These are phyloP conservation scores for Pichia sp. DNA, from an alignment of 1,139 yeast species.

Conservation along the genomic window DNA sequence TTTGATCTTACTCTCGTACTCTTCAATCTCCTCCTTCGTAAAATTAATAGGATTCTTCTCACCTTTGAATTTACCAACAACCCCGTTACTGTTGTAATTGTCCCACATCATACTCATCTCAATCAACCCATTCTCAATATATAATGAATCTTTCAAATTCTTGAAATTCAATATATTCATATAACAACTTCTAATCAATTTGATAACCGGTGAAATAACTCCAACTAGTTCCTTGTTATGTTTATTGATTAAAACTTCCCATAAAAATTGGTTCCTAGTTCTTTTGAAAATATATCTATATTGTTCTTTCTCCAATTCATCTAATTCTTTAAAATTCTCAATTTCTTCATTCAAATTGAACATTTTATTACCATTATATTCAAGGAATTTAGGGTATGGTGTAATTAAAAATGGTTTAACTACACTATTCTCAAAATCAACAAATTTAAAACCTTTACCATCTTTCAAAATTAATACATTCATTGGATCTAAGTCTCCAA, in stretches of 20 bases:
- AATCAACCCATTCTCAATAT: constrained; percentile 58
- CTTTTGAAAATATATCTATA: constrained; percentile 79
- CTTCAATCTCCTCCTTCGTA: constrained; percentile 42
- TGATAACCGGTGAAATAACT: constrained; percentile 70
- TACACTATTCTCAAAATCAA: constrained; percentile 76
- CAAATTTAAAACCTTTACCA: constrained; percentile 40
- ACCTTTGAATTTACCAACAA: constrained; percentile 37
- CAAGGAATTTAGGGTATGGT: constrained; percentile 73
- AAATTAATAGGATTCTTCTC: constrained; percentile 54
- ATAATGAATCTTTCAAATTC: constrained; percentile 53
- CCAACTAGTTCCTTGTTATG: constrained; percentile 62
- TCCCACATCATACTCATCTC: constrained; percentile 76
- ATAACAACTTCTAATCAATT: constrained; percentile 59
- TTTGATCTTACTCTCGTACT: constrained; percentile 52
- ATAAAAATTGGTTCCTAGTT: constrained; percentile 84
- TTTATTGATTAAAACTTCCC: constrained; percentile 72
- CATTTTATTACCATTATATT: constrained; percentile 82
- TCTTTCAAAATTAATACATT: constrained; percentile 55
- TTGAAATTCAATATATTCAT: constrained; percentile 59
- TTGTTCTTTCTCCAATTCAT: constrained; percentile 68
- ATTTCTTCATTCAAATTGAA: constrained; percentile 68
- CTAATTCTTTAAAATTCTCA: constrained; percentile 58
- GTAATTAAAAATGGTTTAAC: constrained; percentile 77
- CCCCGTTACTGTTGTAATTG: constrained; percentile 53
- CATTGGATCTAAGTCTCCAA: constrained; percentile 87